Evolutionary conservation across 495 filamentous ascomycete genomes (phyloP), one percentile per base, ranked within the genome.

Genomic region (Aspergillus sclerotioniger): DNA sequence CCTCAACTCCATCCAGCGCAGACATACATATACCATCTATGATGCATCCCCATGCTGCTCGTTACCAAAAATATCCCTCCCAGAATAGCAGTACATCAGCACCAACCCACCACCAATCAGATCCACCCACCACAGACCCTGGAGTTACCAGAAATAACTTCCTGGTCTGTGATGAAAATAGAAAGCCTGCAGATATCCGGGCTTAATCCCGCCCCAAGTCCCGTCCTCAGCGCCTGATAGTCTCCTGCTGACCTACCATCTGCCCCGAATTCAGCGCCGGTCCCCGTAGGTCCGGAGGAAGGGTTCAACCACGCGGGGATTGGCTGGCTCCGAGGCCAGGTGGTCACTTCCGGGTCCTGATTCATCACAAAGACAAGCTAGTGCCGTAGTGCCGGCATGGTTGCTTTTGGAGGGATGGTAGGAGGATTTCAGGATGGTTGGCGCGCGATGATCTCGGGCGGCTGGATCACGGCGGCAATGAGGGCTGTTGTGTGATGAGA

Each of bases 381-480:
- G 37, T 13, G 10, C 32, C 17, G n/a, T 25, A 25, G 25, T 25
- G 31, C 3, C 16, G 31, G 49, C 32, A 19, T 37, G 49, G 49
- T 17, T 17, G 31, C 29, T 51, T 19, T 12, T 33, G n/a, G 17
- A 8, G 31, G 25, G 8, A 25, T 25, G 25, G 25, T 25, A 25
- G 25, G 25, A 25, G 25, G 25, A 25, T 25, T 25, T 25, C 25
- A 25, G 25, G 25, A 25, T 25, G 51, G n/a, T 37, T 53, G 35
- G 32, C 41, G 35, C 7, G 29, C 55, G 51, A 53, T 41, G 35
- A 53, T 53, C 50, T n/a, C 43, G 32, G 17, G 49, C 6, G 49
- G 15, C 39, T 51, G 56, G 56, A 59, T 59, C 61, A 63, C 61
- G 45, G 61, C 61, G 57, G 52, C 57, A 60, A 60, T 49, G 52